These are phyloP conservation scores for Malassezia globosa DNA, from an alignment of 1,284 basidiomycete species.

Conservation along the genomic window DNA sequence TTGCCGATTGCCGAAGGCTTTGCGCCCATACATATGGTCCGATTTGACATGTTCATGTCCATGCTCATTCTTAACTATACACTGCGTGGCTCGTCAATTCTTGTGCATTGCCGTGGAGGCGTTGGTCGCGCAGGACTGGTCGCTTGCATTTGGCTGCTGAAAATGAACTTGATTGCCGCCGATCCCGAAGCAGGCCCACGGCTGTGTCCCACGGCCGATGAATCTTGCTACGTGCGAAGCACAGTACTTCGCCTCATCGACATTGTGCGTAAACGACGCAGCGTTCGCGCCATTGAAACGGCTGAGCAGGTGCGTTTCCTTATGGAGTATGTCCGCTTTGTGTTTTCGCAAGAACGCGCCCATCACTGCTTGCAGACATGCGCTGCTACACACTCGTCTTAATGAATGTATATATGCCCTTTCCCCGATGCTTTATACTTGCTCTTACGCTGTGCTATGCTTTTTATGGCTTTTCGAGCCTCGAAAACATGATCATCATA, in stretches of 20 bases:
- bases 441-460: too few species aligned
- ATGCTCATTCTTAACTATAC: constrained; percentile 65
- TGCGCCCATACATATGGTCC: constrained; percentile 66
- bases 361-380: constrained; percentile 11
- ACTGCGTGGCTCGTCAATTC: constrained; percentile 60
- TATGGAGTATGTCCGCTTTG: constrained; percentile 27
- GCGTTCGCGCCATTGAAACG: constrained; percentile 44
- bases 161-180: constrained; percentile 60
- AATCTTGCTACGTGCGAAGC: background rate
- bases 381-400: background rate
- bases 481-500: too few species aligned
- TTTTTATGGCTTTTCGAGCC: too few species aligned
- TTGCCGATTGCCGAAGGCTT: constrained; percentile 81
- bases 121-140: constrained; percentile 86
- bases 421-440: too few species aligned
- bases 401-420: background rate
- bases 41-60: constrained; percentile 65
- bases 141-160: constrained; percentile 83
- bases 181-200: background rate
- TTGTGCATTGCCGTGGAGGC: constrained; percentile 88
- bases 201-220: background rate
- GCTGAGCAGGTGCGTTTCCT: constrained; percentile 43
- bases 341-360: constrained; percentile 27
- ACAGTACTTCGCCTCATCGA: constrained; percentile 24
- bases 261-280: constrained; percentile 32